Base-by-base conservation (phyloP, 768 basidiomycete species). In the Mycena vitilis region DNA sequence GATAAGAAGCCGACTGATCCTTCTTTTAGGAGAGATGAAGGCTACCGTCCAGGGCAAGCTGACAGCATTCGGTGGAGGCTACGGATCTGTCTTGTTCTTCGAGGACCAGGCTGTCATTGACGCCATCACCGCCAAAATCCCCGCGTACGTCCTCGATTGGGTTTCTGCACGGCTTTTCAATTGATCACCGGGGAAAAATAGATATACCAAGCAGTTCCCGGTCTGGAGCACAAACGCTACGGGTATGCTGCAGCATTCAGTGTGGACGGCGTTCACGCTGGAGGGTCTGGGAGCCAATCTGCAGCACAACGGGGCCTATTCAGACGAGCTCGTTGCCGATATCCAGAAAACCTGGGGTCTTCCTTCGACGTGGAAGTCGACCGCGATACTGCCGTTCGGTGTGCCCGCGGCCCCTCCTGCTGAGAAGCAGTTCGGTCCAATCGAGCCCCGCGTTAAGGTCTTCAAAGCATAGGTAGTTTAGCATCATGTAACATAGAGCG, bases 61-160 rank as follows among this genome's bases (percentile, higher is more conserved):
- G 34, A 30, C 30, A 6, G 44, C 34, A 11, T 63, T 60, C 15
- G 25, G 49, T 20, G 58, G 37, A n/a, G 68, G 62, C 11, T 69
- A 69, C 22, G 68, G 68, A 4, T 45, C 61, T 4, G 61, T 68
- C 4, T 22, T 68, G 49, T 68, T 68, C 22, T 68, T 63, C 55
- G 68, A 69, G 16, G 68, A 69, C 44, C 62, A 69, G 58, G 58
- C 62, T 0, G 68, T 69, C 10, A 49, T 69, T 5, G 68, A 69
- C 13, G 59, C 37, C 0, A 65, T 64, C 8, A 9, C 61, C 5
- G 62, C 20, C 8, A 68, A 63, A 59, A 30, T 68, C 15, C 67
- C 67, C 4, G 36, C 22, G 68, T 64, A 13, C 44, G 63, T 60
- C 15, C 20, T 47, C 2, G 16, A 30, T 11, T 44, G 3, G 5